Evolutionary conservation across 2,329 filamentous ascomycete genomes (phyloP).

Genomic region (Dissoconium aciculare): DNA sequence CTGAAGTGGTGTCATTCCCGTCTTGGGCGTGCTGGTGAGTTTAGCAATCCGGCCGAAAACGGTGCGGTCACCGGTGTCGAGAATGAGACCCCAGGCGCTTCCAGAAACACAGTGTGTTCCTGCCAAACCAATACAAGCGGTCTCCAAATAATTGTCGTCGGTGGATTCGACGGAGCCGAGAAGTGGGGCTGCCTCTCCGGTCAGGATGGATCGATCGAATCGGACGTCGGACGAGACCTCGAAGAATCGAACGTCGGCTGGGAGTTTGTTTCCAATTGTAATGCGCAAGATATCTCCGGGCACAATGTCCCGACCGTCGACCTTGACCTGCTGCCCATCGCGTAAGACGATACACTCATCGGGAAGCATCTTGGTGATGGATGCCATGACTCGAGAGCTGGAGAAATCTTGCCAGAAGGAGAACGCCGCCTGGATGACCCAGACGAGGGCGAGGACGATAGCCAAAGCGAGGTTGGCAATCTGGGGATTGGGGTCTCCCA

Average conservation of each 20-base stretch:
- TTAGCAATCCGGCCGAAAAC: slow-evolving; percentile 61
- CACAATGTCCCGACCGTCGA: slow-evolving; percentile 41
- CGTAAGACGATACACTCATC: slow-evolving; percentile 53
- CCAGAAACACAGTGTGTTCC: slow-evolving; percentile 67
- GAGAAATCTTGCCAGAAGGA: slow-evolving; percentile 59
- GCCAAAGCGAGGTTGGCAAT: slow-evolving; percentile 57
- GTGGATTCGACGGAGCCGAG: slow-evolving; percentile 49
- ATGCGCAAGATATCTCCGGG: slow-evolving; percentile 56
- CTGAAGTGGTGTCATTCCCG: slow-evolving; percentile 53
- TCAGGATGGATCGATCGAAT: slow-evolving; percentile 60
- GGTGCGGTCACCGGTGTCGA: slow-evolving; percentile 56
- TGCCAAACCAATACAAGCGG: slow-evolving; percentile 59
- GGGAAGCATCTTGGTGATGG: slow-evolving; percentile 67
- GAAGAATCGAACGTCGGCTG: slow-evolving; percentile 57
- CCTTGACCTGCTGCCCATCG: slow-evolving; percentile 34
- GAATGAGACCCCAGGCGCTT: slow-evolving; percentile 49
- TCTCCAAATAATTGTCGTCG: slow-evolving; percentile 63
- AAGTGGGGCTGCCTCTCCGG: slow-evolving; percentile 48
- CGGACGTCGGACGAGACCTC: slow-evolving; percentile 53
- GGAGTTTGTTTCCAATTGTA: slow-evolving; percentile 58
- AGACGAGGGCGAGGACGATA: slow-evolving; percentile 57
- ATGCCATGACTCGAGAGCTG: slow-evolving; percentile 52
- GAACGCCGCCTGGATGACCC: slow-evolving; percentile 44
- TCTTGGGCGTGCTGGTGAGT: slow-evolving; percentile 54
- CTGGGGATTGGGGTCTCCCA: slow-evolving; percentile 44